These are phyloP conservation scores for Tricholoma terreum DNA, from an alignment of 768 basidiomycete genomes.

Conservation along the genomic window DNA sequence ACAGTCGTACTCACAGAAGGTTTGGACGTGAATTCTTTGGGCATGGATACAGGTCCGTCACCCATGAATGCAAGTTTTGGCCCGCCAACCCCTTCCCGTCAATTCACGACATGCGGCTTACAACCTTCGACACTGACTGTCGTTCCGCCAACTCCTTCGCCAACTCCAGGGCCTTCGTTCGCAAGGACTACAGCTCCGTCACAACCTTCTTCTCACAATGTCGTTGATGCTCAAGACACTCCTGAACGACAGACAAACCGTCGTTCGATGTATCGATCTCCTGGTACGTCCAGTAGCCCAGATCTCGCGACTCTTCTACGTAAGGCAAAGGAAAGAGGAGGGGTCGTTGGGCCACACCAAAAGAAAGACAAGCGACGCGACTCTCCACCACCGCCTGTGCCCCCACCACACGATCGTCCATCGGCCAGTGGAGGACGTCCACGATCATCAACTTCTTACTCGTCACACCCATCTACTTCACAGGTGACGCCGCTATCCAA, in stretches of 20 bases:
- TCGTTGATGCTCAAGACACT: constrained; percentile 61
- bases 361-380: constrained; percentile 35
- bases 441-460: constrained; percentile 42
- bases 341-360: constrained; percentile 31
- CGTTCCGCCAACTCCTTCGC: constrained; percentile 68
- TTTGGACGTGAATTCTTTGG: constrained; percentile 65
- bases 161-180: constrained; percentile 33
- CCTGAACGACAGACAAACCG: constrained; percentile 71
- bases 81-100: constrained; percentile 39
- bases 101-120: constrained; percentile 29
- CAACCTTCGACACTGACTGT: constrained; percentile 61
- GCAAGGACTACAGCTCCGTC: constrained; percentile 28
- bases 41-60: constrained; percentile 45
- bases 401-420: constrained; percentile 29
- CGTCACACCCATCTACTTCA: constrained; percentile 22
- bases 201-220: constrained; percentile 51
- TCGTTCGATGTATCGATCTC: constrained; percentile 81
- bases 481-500: constrained; percentile 33
- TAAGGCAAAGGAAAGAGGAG: constrained; percentile 75
- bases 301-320: constrained; percentile 85
- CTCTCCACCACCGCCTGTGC: constrained; percentile 42
- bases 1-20: constrained; percentile 73
- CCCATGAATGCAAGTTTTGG: constrained; percentile 38
- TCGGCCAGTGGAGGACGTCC: constrained; percentile 28
- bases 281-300: constrained; percentile 88